Evolutionary conservation across 2,329 filamentous ascomycete species (phyloP).

Genomic region (Hypoxylon sp.): DNA sequence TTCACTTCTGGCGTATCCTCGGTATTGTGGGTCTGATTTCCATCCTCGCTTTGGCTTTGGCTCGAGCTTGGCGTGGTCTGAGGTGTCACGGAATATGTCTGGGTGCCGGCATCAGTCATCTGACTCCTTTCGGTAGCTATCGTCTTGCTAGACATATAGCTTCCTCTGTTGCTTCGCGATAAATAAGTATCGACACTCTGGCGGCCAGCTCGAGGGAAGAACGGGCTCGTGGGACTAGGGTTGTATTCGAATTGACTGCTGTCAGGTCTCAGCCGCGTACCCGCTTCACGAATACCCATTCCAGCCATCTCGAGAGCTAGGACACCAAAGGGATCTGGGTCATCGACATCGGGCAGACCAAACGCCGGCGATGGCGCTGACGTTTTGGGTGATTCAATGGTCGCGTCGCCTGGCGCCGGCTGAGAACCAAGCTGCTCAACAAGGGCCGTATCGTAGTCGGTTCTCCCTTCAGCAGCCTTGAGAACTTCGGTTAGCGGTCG

Average conservation of each 20-base stretch:
- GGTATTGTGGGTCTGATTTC: constrained; percentile 57
- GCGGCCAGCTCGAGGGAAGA: constrained; percentile 69
- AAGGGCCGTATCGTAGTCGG: constrained; percentile 76
- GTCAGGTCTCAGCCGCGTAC: constrained; percentile 76
- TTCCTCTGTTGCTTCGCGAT: constrained; percentile 74
- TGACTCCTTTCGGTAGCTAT: constrained; percentile 70
- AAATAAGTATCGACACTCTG: constrained; percentile 76
- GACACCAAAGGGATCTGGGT: constrained; percentile 93
- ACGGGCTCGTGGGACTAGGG: constrained; percentile 80
- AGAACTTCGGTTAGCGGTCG: constrained; percentile 81
- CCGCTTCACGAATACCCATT: constrained; percentile 90
- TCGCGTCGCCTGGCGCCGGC: constrained; percentile 81
- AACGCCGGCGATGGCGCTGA: constrained; percentile 66
- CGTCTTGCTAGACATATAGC: constrained; percentile 79
- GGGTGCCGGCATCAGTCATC: constrained; percentile 76
- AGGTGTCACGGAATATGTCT: constrained; percentile 68
- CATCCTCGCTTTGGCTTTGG: constrained; percentile 67
- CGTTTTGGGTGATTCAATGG: constrained; percentile 62
- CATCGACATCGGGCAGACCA: constrained; percentile 81
- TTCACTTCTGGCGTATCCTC: constrained; percentile 57
- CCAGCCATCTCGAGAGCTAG: constrained; percentile 91
- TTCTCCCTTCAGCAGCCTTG: constrained; percentile 87
- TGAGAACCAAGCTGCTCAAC: constrained; percentile 73
- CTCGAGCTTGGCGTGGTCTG: constrained; percentile 67
- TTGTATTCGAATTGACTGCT: constrained; percentile 88